Conservation (phyloP, 495 filamentous ascomycete species). For the Aspergillus wentii region DNA sequence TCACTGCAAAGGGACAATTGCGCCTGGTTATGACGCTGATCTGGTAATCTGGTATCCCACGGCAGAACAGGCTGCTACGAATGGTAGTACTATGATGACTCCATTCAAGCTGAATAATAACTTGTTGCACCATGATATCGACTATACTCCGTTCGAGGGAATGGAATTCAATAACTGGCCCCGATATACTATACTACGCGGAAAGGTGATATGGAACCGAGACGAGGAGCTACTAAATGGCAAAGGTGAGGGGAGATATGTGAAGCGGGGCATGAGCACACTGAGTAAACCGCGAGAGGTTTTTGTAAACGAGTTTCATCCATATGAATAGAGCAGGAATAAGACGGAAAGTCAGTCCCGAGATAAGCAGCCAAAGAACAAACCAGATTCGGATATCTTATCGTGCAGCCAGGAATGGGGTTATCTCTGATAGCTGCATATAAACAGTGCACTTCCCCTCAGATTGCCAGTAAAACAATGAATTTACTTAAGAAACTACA, state of each 20-base stretch:
- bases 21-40: constrained; percentile 49
- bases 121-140: constrained; percentile 54
- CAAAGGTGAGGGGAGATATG: constrained; percentile 48
- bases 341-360: no score
- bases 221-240: constrained; percentile 42
- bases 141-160: constrained; percentile 61
- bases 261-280: constrained; percentile 39
- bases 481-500: no score
- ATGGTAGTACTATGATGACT: constrained; percentile 14
- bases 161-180: constrained; percentile 53
- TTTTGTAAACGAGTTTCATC: not conserved
- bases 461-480: no score
- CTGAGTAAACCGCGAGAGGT: not conserved
- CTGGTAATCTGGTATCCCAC: constrained; percentile 40
- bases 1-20: constrained; percentile 49
- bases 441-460: no score
- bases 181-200: constrained; percentile 54
- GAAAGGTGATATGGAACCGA: constrained; percentile 52
- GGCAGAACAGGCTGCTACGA: constrained; percentile 6
- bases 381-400: no score
- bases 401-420: no score
- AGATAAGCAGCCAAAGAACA: no score
- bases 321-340: constrained; percentile 1
- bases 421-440: no score
- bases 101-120: constrained; percentile 41